Percentiles rank a stretch among this genome's conserved stretches.
These are phyloP conservation scores for Fragaria iinumae DNA, from an alignment of 306 rosid species.

Conservation along the genomic window DNA sequence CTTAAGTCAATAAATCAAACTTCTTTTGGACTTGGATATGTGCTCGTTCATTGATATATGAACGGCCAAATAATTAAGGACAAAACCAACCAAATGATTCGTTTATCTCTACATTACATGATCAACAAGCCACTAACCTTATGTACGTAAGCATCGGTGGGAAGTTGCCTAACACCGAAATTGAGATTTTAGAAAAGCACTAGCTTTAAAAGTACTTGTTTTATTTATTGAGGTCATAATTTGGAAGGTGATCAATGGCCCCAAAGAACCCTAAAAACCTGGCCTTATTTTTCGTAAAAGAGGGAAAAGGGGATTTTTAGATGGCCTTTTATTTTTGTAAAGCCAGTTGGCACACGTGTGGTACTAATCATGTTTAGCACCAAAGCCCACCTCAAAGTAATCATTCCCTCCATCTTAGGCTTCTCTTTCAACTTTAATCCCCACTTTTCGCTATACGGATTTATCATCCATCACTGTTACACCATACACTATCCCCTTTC, in stretches of 20 bases:
- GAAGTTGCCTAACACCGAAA: background rate
- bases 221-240: conserved; percentile 36
- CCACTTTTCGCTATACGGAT: background rate
- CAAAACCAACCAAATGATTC: background rate
- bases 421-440: conserved; percentile 22
- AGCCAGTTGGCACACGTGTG: conserved; percentile 91
- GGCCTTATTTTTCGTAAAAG: conserved; percentile 12
- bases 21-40: background rate
- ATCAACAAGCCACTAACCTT: background rate
- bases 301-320: conserved; percentile 4
- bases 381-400: conserved; percentile 51
- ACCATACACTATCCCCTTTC: conserved; percentile 36
- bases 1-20: background rate
- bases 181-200: conserved; percentile 29
- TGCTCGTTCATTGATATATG: background rate
- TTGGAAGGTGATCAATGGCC: conserved; percentile 33
- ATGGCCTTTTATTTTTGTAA: conserved; percentile 30
- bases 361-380: conserved; percentile 90
- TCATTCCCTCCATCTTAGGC: conserved; percentile 57
- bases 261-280: conserved; percentile 14
- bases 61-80: background rate
- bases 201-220: background rate
- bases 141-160: background rate
- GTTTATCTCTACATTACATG: background rate
- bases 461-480: conserved; percentile 23